phyloP scores from a whole-genome alignment of 2,329 filamentous ascomycete genomes.

The Karstenula rhodostoma region DNA sequence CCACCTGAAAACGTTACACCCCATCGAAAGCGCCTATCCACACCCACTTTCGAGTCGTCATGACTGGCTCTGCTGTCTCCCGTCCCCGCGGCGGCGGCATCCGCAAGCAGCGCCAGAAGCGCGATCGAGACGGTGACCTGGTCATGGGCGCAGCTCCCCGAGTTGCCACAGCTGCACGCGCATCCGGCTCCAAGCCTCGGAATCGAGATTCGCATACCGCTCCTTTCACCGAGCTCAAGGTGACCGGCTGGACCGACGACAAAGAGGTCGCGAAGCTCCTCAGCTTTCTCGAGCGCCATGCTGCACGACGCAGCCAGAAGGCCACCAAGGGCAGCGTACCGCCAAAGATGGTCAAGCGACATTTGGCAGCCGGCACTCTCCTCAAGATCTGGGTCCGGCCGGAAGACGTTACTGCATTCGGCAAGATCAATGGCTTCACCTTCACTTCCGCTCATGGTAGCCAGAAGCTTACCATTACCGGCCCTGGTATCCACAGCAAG shows the following conservation, averaged over 20 bases:
- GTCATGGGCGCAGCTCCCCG: slow-evolving; percentile 61
- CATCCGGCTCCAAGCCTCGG: slow-evolving; percentile 10
- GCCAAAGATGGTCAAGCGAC: slow-evolving; percentile 49
- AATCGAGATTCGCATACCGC: slow-evolving; percentile 6
- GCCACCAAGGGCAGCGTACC: slow-evolving; percentile 33
- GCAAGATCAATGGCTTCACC: slow-evolving; percentile 51
- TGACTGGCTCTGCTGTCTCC: slow-evolving; percentile 14
- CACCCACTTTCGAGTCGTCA: not conserved
- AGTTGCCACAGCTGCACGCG: slow-evolving; percentile 17
- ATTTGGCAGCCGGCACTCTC: slow-evolving; percentile 44
- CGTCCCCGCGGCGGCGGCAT: slow-evolving; percentile 23
- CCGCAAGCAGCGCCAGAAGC: slow-evolving; percentile 45
- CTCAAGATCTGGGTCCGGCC: slow-evolving; percentile 49
- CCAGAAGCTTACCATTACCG: slow-evolving; percentile 36
- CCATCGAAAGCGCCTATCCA: not conserved
- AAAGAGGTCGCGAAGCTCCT: slow-evolving; percentile 47
- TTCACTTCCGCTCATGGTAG: slow-evolving; percentile 46
- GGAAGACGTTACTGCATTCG: slow-evolving; percentile 44
- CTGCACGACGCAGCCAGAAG: slow-evolving; percentile 46
- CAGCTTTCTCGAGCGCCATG: slow-evolving; percentile 48
- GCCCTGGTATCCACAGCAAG: slow-evolving; percentile 25
- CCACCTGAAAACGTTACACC: not conserved
- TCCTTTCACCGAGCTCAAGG: slow-evolving; percentile 35
- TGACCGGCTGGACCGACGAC: slow-evolving; percentile 52
- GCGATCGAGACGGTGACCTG: slow-evolving; percentile 69